Conservation (phyloP, 1,284 basidiomycete species). For the Ustilago esculenta region DNA sequence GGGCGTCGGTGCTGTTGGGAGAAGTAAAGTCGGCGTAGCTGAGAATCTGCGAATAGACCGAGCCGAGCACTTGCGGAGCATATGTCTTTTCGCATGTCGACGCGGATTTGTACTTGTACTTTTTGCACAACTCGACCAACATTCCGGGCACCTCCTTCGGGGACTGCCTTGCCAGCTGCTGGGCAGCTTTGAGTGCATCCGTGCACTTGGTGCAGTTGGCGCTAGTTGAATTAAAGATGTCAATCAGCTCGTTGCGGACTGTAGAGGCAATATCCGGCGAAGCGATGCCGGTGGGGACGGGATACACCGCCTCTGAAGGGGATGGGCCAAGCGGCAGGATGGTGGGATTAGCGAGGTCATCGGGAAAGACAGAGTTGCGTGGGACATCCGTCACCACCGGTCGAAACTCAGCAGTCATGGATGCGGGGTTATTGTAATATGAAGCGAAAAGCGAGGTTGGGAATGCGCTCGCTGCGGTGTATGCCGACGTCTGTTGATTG, state of each 20-base stretch:
- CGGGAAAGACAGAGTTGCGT: conserved; percentile 55
- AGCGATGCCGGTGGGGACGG: conserved; percentile 61
- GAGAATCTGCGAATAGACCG: conserved; percentile 57
- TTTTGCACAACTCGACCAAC: conserved; percentile 74
- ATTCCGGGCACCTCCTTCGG: conserved; percentile 75
- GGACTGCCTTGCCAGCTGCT: conserved; percentile 75
- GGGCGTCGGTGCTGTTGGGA: conserved; percentile 44
- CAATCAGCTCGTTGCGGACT: conserved; percentile 69
- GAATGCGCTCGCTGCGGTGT: conserved; percentile 62
- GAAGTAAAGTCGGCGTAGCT: conserved; percentile 59
- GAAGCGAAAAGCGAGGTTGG: conserved; percentile 61
- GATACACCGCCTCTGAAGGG: conserved; percentile 49
- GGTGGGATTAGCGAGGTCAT: conserved; percentile 75
- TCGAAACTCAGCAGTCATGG: conserved; percentile 50
- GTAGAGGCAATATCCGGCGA: conserved; percentile 68
- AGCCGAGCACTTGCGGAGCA: conserved; percentile 43
- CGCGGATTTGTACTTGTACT: conserved; percentile 72
- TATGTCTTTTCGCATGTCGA: conserved; percentile 66
- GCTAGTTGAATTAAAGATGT: conserved; percentile 56
- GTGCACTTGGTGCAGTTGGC: conserved; percentile 74
- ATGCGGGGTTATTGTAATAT: conserved; percentile 47
- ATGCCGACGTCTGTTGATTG: conserved; percentile 28
- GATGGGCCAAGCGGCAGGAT: conserved; percentile 73
- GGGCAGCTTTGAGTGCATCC: conserved; percentile 74
- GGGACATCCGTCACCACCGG: conserved; percentile 56